Evolutionary conservation across 768 basidiomycete genomes (phyloP).

Genomic region (Holtermannia corniformis): DNA sequence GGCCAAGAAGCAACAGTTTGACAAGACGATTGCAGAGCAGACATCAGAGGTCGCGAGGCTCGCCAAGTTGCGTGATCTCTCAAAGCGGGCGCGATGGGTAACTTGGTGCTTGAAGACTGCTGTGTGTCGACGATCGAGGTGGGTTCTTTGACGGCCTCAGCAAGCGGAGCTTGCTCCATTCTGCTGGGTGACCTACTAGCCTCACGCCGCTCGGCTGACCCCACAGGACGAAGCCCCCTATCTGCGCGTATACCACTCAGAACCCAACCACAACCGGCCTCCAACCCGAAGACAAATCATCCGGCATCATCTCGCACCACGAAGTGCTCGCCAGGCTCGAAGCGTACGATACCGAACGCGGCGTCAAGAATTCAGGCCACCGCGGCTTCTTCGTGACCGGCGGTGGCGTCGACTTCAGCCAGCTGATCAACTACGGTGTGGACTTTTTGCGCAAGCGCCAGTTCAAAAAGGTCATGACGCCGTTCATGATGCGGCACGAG

Average conservation of each 20-base stretch:
- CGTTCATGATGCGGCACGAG: slow-evolving; percentile 98
- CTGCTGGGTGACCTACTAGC: no score
- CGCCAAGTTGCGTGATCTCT: slow-evolving; percentile 48
- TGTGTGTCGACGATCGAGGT: slow-evolving; percentile 86
- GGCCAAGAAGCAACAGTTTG: slow-evolving; percentile 70
- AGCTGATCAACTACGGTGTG: slow-evolving; percentile 85
- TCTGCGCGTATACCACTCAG: slow-evolving; percentile 75
- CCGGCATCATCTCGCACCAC: slow-evolving; percentile 88
- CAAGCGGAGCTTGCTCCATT: no score
- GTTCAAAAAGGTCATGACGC: slow-evolving; percentile 92
- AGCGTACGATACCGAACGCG: slow-evolving; percentile 94
- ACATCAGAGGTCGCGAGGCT: slow-evolving; percentile 68
- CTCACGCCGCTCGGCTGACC: no score
- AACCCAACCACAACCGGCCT: slow-evolving; percentile 52
- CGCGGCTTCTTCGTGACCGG: slow-evolving; percentile 92
- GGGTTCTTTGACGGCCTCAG: slow-evolving; percentile 24
- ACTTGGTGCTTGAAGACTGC: slow-evolving; percentile 78
- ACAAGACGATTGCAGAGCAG: slow-evolving; percentile 67
- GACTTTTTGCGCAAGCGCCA: slow-evolving; percentile 74
- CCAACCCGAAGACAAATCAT: slow-evolving; percentile 50
- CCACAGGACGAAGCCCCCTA: slow-evolving; percentile 85
- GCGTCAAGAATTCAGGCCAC: slow-evolving; percentile 76
- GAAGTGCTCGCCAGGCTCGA: slow-evolving; percentile 89
- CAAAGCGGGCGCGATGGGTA: slow-evolving; percentile 75
- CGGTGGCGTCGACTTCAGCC: slow-evolving; percentile 95